Evolutionary conservation across 176 grass and related monocot species (phyloP), one percentile per base, ranked within the genome.

Genomic region (Triticum timopheevii): DNA sequence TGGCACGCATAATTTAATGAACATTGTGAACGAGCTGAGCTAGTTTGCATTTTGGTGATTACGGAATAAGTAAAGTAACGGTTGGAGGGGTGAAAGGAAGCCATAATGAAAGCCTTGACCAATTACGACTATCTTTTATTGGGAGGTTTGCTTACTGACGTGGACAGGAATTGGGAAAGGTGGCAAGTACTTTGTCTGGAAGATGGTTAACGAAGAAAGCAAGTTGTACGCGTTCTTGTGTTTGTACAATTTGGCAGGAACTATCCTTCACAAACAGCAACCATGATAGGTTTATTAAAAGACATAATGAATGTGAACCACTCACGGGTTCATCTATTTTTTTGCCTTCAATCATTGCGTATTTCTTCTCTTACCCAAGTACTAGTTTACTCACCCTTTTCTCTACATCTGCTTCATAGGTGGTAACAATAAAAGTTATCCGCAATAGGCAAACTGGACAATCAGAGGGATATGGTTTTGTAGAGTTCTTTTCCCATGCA

Each of bases 381-480:
- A 61, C 4, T 77, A 71, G 33, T 85, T 65, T 84, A 69, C 27
- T 69, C 2, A 70, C 16, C 10, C 61, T 90, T 77, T 84, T 23
- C 6, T 25, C 8, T 85, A 65, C 61, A 2, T 83, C 38, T 66
- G 38, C 84, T 92, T 80, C 61, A 31, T 49, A 93, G 91, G 91
- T 93, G 35, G 76, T 87, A 73, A 90, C 80, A 16, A 93, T 93
- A 80, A 93, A 93, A 93, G 91, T 93, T 84, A 93, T 93, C 82
- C 87, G 85, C 64, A 93, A 90, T 84, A 90, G 88, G 77, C 91
- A 93, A 84, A 93, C 91, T 71, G 91, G 91, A 73, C 87, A 90
- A 24, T 93, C 91, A 5, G 91, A 93, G 85, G 91, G 91, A 69
- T 93, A 93, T 65, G 91, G 91, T 85, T 93, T 93, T 87, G 91